These are phyloP conservation scores for Trichoderma parareesei DNA, from an alignment of 495 filamentous ascomycete genomes.

Conservation along the genomic window DNA sequence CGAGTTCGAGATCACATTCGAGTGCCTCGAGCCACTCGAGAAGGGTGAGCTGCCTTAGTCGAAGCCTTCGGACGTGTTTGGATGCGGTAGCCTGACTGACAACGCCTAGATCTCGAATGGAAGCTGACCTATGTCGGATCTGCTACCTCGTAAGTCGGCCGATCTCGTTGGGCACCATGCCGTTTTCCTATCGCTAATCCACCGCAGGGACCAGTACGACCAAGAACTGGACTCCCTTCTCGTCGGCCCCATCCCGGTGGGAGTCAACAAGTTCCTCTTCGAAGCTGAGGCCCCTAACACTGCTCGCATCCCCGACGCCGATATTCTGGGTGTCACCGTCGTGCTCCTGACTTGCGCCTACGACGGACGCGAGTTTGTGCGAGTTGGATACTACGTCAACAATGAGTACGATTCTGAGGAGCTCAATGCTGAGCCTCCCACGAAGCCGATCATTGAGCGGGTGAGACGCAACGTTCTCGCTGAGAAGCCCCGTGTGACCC, in stretches of 20 bases:
- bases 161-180: not conserved
- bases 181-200: constrained; percentile 18
- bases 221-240: constrained; percentile 96
- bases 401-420: constrained; percentile 96
- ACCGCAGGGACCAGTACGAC: constrained; percentile 78
- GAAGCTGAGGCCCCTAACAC: constrained; percentile 89
- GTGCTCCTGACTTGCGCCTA: constrained; percentile 95
- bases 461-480: constrained; percentile 87
- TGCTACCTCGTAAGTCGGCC: constrained; percentile 72
- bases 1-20: constrained; percentile 96
- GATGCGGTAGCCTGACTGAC: not conserved
- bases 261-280: constrained; percentile 98
- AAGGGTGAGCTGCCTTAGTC: constrained; percentile 52
- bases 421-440: constrained; percentile 75
- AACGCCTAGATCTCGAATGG: constrained; percentile 84
- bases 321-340: constrained; percentile 94
- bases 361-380: constrained; percentile 92
- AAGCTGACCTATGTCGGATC: constrained; percentile 98
- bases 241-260: constrained; percentile 91
- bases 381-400: constrained; percentile 98
- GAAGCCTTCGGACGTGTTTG: not conserved
- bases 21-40: constrained; percentile 83
- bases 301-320: constrained; percentile 79
- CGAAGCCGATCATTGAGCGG: constrained; percentile 85
- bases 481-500: constrained; percentile 93